Conservation (phyloP, 1,284 basidiomycete species). For the Singerocomus inundabilis region DNA sequence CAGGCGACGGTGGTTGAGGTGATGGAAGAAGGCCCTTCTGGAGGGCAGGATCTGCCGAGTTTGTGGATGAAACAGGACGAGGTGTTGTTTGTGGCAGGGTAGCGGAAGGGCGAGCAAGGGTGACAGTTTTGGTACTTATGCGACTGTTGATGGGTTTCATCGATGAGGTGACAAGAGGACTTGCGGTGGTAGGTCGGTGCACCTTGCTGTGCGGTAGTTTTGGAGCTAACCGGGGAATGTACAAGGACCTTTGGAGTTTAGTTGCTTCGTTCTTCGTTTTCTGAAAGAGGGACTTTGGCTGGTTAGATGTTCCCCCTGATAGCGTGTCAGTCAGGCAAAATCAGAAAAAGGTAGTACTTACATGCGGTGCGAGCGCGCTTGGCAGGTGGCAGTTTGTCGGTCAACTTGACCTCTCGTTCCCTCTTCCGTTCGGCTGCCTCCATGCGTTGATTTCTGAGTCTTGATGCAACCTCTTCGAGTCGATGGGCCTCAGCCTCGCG, state of each 20-base stretch:
- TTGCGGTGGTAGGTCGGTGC: slow-evolving; percentile 38
- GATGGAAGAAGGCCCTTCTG: slow-evolving; percentile 20
- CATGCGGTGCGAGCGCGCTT: slow-evolving; percentile 58
- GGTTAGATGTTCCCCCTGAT: slow-evolving; percentile 47
- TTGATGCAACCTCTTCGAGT: slow-evolving; percentile 57
- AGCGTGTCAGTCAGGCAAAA: slow-evolving; percentile 12
- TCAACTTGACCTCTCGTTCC: slow-evolving; percentile 69
- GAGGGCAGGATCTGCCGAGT: slow-evolving; percentile 8
- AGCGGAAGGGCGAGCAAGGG: slow-evolving; percentile 32
- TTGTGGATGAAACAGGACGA: slow-evolving; percentile 13
- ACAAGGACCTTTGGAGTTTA: slow-evolving; percentile 62
- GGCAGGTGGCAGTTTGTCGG: slow-evolving; percentile 58
- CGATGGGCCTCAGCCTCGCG: slow-evolving; percentile 55
- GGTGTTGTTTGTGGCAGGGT: slow-evolving; percentile 18
- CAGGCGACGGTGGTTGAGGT: slow-evolving; percentile 14
- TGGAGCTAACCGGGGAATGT: slow-evolving; percentile 49
- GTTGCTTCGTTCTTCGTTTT: slow-evolving; percentile 69
- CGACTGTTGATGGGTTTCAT: slow-evolving; percentile 35
- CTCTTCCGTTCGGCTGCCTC: slow-evolving; percentile 70
- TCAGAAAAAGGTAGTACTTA: slow-evolving; percentile 33
- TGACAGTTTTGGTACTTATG: slow-evolving; percentile 44
- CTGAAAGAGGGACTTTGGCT: slow-evolving; percentile 70
- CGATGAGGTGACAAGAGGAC: slow-evolving; percentile 35
- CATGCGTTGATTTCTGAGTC: slow-evolving; percentile 59
- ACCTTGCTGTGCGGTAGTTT: slow-evolving; percentile 47